Evolutionary conservation across 176 grass and related monocot genomes (phyloP).

Genomic region (Tuctoria greenei): DNA sequence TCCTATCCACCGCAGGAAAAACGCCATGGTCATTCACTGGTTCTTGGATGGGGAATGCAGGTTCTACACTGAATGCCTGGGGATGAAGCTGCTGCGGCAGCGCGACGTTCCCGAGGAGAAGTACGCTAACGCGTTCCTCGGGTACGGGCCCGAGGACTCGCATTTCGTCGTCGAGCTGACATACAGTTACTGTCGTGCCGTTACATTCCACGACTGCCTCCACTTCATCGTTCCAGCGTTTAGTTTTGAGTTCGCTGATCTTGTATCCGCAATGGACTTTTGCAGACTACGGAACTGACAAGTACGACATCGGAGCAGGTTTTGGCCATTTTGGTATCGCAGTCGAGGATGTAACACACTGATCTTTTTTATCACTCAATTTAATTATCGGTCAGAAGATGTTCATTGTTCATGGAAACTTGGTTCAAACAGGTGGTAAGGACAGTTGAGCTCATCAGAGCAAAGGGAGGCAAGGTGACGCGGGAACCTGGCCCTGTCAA

Average conservation of each 20-base stretch:
- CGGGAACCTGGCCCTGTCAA: conserved; percentile 61
- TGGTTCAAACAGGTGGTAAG: conserved; percentile 44
- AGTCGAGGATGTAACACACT: conserved; percentile 60
- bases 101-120: conserved; percentile 82
- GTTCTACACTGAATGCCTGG: conserved; percentile 89
- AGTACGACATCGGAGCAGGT: conserved; percentile 66
- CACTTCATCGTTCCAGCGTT: neutral
- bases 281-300: conserved; percentile 79
- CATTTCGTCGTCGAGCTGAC: conserved; percentile 82
- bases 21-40: too few species aligned
- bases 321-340: conserved; percentile 86
- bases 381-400: too few species aligned
- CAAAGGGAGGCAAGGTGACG: conserved; percentile 66
- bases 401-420: neutral
- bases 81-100: conserved; percentile 88
- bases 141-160: conserved; percentile 82
- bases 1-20: neutral
- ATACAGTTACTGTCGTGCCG: conserved; percentile 54
- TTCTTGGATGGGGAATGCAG: conserved; percentile 20
- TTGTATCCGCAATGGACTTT: neutral
- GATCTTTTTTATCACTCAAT: neutral
- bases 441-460: conserved; percentile 54
- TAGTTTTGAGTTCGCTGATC: neutral
- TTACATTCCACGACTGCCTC: too few species aligned
- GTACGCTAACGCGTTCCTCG: conserved; percentile 86